Evolutionary conservation across 2,329 filamentous ascomycete genomes (phyloP), one percentile per base, ranked within the genome.

Genomic region (Phyllosticta citriasiana): DNA sequence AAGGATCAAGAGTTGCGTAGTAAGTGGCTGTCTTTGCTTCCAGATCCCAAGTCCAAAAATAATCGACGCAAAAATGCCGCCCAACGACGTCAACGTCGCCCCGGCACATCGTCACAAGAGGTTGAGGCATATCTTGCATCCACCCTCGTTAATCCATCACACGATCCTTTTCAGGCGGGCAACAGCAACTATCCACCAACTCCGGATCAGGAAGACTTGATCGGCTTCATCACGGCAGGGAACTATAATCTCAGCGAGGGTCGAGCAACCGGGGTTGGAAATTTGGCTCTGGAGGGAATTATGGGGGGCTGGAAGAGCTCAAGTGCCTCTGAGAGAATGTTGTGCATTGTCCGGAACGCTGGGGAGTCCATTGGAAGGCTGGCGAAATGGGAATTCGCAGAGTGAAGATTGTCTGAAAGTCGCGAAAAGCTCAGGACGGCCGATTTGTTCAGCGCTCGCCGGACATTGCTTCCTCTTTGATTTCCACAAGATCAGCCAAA

Each of bases 221-320:
- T 97, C 57, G 94, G 94, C 0, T 99, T 96, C 71, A 86, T 97
- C 25, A 97, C 91, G 2, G 88, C 88, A 1, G 94, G 93, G 0
- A 87, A 89, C 57, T 96, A 88, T 71, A 91, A 88, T 68, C 81
- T 97, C 1, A 83, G 84, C 2, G 84, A 88, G 65, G 94, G 93
- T 0, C 83, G 81, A 65, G 89, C 88, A 0, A 85, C 85, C 16
- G 93, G 86, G 0, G 80, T 97, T 63, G 94, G 88, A 0, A 87
- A 83, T 57, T 70, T 97, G 26, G 77, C 84, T 14, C 77, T 87
- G 0, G 77, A 78, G 4, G 87, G 80, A 71, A 80, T 88, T 1
- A 60, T 83, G 3, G 75, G 79, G 55, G 62, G 82, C 2, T 74
- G 79, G 60, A 71, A 64, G 53, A 66, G 65, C 50, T 68, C 71